Evolutionary conservation across 2,329 filamentous ascomycete genomes (phyloP), one percentile per base, ranked within the genome.

Genomic region (Aspergillus ibericus): DNA sequence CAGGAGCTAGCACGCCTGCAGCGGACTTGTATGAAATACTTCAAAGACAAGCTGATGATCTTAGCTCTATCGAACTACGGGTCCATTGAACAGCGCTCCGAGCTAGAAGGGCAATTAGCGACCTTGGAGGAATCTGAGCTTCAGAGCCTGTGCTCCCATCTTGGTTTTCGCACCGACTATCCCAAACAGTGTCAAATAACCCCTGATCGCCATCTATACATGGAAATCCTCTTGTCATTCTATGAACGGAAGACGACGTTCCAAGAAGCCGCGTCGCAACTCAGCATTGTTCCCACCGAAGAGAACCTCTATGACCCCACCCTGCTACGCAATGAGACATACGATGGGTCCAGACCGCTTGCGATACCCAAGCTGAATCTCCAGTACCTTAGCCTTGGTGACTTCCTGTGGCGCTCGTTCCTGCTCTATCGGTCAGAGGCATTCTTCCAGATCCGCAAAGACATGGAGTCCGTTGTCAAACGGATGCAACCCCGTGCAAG

Each of bases 391-490:
- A 96, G 93, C 2, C 86, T 96, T 52, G 92, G 92, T 2, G 95
- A 99, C 74, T 99, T 99, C 68, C 78, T 99, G n/a, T 99, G 93
- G 92, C 86, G 96, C 62, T 92, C 93, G 0, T 88, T 98, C 68
- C 83, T 96, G 13, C 80, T 99, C 8, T 95, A 96, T 72, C 87
- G 93, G 40, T 90, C 88, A 59, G 95, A 99, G 74, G 85, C 93
- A 0, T 97, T 98, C 72, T 98, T 96, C 73, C 91, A 92, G 60
- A 93, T 99, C 59, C 87, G 92, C 47, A 93, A 92, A 69, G 92
- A 99, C 71, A 87, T 99, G 58, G 92, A 96, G 71, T 85, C 91
- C 49, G 87, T 89, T 6, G 72, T 98, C 52, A 90, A 90, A 69
- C 87, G 92, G 47, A 78, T 99, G 59, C 86, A 89, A 64, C 93